A percentile compares a stretch with the other conserved stretches of the same genome.
Evolutionary conservation across 2,329 filamentous ascomycete species (phyloP).

Genomic region (Triangularia setosa): DNA sequence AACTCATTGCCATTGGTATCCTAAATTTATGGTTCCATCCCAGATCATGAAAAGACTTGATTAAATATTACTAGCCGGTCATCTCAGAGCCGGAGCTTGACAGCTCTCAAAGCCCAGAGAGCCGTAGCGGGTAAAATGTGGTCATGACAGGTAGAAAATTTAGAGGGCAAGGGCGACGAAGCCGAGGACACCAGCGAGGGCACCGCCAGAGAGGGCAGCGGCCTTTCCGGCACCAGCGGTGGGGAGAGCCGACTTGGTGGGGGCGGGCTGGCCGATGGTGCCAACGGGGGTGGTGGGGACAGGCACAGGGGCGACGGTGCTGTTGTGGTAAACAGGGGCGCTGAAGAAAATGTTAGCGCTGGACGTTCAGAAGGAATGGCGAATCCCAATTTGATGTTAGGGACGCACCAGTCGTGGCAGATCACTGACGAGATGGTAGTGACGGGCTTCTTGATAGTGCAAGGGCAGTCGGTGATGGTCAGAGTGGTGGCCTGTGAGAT

Average conservation of each 20-base stretch:
- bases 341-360: slow-evolving; percentile 17
- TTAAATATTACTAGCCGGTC: slow-evolving; percentile 10
- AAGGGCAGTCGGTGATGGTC: slow-evolving; percentile 69
- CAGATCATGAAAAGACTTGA: slow-evolving; percentile 4
- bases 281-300: slow-evolving; percentile 31
- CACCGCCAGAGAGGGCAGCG: slow-evolving; percentile 54
- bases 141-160: slow-evolving; percentile 32
- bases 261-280: slow-evolving; percentile 25
- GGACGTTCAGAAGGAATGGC: not conserved
- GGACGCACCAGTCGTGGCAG: slow-evolving; percentile 52
- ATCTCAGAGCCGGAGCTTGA: not conserved
- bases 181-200: slow-evolving; percentile 57
- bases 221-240: slow-evolving; percentile 55
- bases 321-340: slow-evolving; percentile 35
- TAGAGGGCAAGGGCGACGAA: slow-evolving; percentile 57
- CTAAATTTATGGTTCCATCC: not conserved
- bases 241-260: slow-evolving; percentile 34
- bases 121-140: slow-evolving; percentile 2
- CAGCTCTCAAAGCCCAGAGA: not conserved
- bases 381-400: slow-evolving; percentile 5
- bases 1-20: not conserved
- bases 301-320: slow-evolving; percentile 34
- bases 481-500: slow-evolving; percentile 55
- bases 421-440: slow-evolving; percentile 47
- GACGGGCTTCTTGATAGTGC: slow-evolving; percentile 61